These are phyloP conservation scores for Endocarpon pusillum DNA, from an alignment of 495 filamentous ascomycete species.

Conservation along the genomic window DNA sequence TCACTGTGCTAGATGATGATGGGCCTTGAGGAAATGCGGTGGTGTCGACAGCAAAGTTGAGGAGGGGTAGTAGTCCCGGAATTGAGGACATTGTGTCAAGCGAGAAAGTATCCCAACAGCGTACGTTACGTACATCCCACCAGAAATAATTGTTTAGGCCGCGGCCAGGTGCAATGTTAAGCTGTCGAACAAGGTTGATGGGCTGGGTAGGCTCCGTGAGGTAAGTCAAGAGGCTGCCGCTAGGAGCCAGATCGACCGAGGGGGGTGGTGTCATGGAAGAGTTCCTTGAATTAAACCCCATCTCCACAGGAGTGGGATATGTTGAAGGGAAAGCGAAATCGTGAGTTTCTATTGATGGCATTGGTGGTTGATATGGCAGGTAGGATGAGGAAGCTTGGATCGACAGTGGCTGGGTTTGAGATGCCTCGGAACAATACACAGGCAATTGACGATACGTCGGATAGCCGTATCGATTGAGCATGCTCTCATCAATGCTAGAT, in stretches of 20 bases:
- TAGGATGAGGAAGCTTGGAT: conserved; percentile 27
- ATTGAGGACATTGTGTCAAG: conserved; percentile 54
- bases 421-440: conserved; percentile 38
- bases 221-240: conserved; percentile 59
- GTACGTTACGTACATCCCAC: conserved; percentile 85
- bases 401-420: conserved; percentile 29
- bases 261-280: background rate
- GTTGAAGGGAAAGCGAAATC: conserved; percentile 15
- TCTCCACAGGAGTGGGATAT: conserved; percentile 13
- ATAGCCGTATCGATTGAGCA: conserved; percentile 54
- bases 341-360: conserved; percentile 15
- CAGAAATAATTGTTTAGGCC: conserved; percentile 69
- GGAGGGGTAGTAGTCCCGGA: conserved; percentile 51
- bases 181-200: conserved; percentile 63
- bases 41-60: conserved; percentile 49
- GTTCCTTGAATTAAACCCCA: background rate
- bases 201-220: conserved; percentile 64
- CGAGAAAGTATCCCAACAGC: conserved; percentile 64
- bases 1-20: conserved; percentile 30
- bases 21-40: conserved; percentile 43
- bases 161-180: conserved; percentile 51
- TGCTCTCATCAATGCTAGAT: conserved; percentile 48
- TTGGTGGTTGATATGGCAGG: conserved; percentile 18
- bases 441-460: conserved; percentile 69
- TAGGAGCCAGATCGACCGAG: conserved; percentile 14